Evolutionary conservation across 129 eudicot genomes (phyloP), one percentile per base, ranked within the genome.

Genomic region (Pulicaria dysenterica): DNA sequence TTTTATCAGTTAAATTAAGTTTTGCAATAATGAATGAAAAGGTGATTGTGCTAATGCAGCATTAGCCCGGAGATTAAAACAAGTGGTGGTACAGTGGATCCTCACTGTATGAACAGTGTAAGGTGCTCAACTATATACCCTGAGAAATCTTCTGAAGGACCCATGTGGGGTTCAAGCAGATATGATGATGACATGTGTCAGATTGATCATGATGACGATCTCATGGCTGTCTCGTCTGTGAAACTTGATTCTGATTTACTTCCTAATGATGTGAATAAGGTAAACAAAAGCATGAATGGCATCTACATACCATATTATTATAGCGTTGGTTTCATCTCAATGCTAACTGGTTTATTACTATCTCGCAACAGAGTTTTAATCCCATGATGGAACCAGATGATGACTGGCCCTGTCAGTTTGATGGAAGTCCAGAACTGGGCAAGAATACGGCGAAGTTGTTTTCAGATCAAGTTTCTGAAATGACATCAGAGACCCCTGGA

Each of bases 141-240:
- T 55, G 89, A 83, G 55, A 84, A 90, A 60, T 77, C 51, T 38
- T 81, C 88, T 24, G 85, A 76, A 48, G 82, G 81, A 58, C 79
- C 80, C 10, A 58, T 77, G 72, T 86, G 96, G 97, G 88, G 83
- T 53, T 79, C 88, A 24, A 75, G 74, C 71, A 79, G 84, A 70
- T 79, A 68, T 40, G 94, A 95, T 56, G 97, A 95, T 66, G 99
- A 95, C 76, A 95, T 95, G 92, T 95, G 99, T 76, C 86, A 82
- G 70, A 81, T 95, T 67, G 97, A 95, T 24, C 31, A 24, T 72
- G 93, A 94, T 44, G 81, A 87, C 73, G 97, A 88, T 74, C 78
- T 91, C 69, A 64, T 79, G 42, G 65, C 74, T 75, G 73, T 81
- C 72, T 66, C 86, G 67, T 81, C 96, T 54, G 58, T 62, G 77